Base-by-base conservation (phyloP, 148 eudicot species). In the Spergularia bocconei region DNA sequence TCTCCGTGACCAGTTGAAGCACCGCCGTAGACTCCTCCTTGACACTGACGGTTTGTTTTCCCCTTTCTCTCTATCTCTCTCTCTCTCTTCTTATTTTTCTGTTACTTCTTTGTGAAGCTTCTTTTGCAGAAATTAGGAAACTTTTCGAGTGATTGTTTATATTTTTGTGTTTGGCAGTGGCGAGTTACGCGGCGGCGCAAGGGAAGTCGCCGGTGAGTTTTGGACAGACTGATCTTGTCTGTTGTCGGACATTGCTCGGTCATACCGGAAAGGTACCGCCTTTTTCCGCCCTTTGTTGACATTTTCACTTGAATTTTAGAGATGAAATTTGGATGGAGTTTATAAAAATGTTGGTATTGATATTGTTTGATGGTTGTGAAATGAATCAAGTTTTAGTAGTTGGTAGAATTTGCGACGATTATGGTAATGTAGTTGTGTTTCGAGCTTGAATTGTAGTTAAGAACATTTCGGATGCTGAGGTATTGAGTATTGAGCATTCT, bases 231-330 rank as follows among this genome's bases (percentile, higher is more conserved):
- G 97, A 95, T 90, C 96, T 95, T 54, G 98, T 95, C 13, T 95
- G 98, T 66, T 95, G 98, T 74, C 82, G 98, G 79, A 92, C 88
- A n/a, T 83, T 95, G 85, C 98, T 92, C 77, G 98, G 98, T 50
- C 98, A 95, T 72, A 85, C 92, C 0, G 98, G 98, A 23, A 95
- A 95, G 98, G 98, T 94, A 69, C 7, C 50, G 48, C 63, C 71
- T 78, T 16, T 51, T 63, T 78, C 11, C 11, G 5, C 69, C 52
- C 29, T 48, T 23, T 29, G 2, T 33, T 39, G 62, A 29, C 36
- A 29, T 25, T 48, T 15, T 20, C 2, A 17, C 13, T 48, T 14
- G 17, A 25, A 17, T 66, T 33, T 13, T 17, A 16, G 63, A 17
- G 52, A n/a, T 12, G 48, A n/a, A 33, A 8, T 9, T 7, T 36